Evolutionary conservation across 176 grass and related monocot genomes (phyloP), one percentile per base, ranked within the genome.

Genomic region (Juncus effusus): DNA sequence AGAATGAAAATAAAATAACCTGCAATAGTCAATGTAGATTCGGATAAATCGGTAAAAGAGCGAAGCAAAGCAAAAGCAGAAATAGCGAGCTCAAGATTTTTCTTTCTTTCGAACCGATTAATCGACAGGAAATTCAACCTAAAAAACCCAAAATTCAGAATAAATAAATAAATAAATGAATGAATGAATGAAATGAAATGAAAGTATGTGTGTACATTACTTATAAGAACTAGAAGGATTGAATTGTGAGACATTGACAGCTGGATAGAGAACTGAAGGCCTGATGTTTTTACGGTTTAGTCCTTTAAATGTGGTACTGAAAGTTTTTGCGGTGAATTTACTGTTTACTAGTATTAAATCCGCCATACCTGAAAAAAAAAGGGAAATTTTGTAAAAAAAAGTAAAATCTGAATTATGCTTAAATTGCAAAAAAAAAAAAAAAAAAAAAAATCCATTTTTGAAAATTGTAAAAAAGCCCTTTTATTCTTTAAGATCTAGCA

Each of bases 31-130:
- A 93, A 92, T 38, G 80, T 92, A 82, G 83, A 79, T 47, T 92
- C 62, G 4, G 42, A 60, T 56, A 73, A 38, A 57, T 65, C 65
- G 70, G 56, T 67, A 82, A 82, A 72, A 38, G 85, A 80, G 51
- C 16, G 42, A 59, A 93, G 83, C 71, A 89, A 77, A 62, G 94
- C 73, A 90, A 99, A 99, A 45, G 89, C 94, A 65, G 85, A 84
- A 82, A 99, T 87, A 67, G 89, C 94, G 59, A 99, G 73, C 59
- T 82, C 78, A 65, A 90, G 83, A 62, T 99, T 93, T 72, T 93
- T 99, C 82, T 99, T 99, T 59, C 83, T 93, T 81, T 99, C 94
- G 84, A 99, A 99, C 38, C 94, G 78, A 65, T 93, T 99, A 65
- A 99, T 65, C 50, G 94, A 99, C 45, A 99, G 79, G 45, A 99